Evolutionary conservation across 2,329 filamentous ascomycete genomes (phyloP).

Genomic region (Trichoderma endophyticum): DNA sequence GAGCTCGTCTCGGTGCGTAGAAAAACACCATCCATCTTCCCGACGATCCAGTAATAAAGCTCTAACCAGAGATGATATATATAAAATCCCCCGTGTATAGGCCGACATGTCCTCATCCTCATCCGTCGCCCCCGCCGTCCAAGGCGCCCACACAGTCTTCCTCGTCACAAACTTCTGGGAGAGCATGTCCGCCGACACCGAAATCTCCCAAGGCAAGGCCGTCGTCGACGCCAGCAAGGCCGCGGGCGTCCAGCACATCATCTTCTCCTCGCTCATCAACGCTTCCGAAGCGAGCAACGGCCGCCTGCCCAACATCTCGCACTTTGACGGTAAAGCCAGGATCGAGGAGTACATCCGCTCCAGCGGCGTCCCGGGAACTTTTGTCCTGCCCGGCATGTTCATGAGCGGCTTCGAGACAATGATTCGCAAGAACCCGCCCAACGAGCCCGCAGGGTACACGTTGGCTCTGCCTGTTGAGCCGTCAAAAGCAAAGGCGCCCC

Average conservation of each 20-base stretch:
- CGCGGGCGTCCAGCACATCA: constrained; percentile 42
- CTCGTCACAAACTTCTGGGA: constrained; percentile 41
- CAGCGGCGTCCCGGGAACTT: constrained; percentile 47
- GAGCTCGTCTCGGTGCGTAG: constrained; percentile 39
- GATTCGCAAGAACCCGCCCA: constrained; percentile 26
- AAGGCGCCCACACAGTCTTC: constrained; percentile 43
- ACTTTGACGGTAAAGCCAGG: constrained; percentile 57
- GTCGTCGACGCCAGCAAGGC: constrained; percentile 45
- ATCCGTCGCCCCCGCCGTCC: constrained; percentile 37
- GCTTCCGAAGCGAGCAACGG: constrained; percentile 38
- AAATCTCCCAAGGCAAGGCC: constrained; percentile 43
- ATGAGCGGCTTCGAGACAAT: constrained; percentile 47
- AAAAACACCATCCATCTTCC: no score
- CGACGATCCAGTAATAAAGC: neutral
- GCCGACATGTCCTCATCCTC: constrained; percentile 40
- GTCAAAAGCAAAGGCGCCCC: constrained; percentile 34
- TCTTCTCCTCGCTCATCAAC: constrained; percentile 46
- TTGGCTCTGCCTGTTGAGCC: constrained; percentile 30
- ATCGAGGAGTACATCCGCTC: constrained; percentile 55
- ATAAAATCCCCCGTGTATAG: constrained; percentile 22
- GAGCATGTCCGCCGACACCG: constrained; percentile 31
- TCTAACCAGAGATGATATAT: neutral
- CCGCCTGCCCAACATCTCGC: constrained; percentile 37
- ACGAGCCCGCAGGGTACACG: constrained; percentile 29
- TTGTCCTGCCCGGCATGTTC: constrained; percentile 51